Conservation (phyloP, 106 monocot genomes). For the Amphibolis antarctica region DNA sequence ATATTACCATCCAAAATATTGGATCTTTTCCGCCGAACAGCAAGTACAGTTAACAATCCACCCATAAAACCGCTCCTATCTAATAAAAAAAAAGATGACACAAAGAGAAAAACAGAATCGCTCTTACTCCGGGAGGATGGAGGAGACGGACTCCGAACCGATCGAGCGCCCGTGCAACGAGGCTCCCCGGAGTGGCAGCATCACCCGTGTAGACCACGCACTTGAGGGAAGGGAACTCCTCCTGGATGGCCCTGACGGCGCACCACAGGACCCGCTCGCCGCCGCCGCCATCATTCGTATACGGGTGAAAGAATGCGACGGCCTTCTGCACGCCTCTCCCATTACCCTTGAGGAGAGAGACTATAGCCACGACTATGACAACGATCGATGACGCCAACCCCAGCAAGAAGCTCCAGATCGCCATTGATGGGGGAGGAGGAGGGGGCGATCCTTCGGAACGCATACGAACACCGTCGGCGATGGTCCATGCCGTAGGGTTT, state of each 20-base stretch:
- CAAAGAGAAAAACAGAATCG: background rate
- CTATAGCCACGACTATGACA: background rate
- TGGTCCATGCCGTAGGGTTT: too few species aligned
- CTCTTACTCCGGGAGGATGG: constrained; percentile 36
- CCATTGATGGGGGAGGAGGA: background rate
- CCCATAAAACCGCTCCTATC: too few species aligned
- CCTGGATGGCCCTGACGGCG: constrained; percentile 71
- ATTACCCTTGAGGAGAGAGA: constrained; percentile 16
- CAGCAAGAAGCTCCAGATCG: constrained; percentile 3
- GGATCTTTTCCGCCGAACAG: too few species aligned
- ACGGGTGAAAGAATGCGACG: constrained; percentile 91
- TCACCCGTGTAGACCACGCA: constrained; percentile 72
- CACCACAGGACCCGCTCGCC: constrained; percentile 98
- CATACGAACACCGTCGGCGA: too few species aligned
- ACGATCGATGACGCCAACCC: background rate
- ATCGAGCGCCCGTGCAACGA: constrained; percentile 50
- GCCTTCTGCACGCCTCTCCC: constrained; percentile 14
- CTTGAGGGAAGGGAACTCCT: constrained; percentile 42
- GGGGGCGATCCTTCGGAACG: too few species aligned
- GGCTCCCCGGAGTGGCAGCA: constrained; percentile 47
- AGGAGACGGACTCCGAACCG: constrained; percentile 77
- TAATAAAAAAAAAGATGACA: background rate
- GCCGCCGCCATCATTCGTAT: constrained; percentile 91
- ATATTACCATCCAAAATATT: too few species aligned
- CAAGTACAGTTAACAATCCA: too few species aligned